These are phyloP conservation scores for Suillus weaverae DNA, from an alignment of 768 basidiomycete species.

Conservation along the genomic window DNA sequence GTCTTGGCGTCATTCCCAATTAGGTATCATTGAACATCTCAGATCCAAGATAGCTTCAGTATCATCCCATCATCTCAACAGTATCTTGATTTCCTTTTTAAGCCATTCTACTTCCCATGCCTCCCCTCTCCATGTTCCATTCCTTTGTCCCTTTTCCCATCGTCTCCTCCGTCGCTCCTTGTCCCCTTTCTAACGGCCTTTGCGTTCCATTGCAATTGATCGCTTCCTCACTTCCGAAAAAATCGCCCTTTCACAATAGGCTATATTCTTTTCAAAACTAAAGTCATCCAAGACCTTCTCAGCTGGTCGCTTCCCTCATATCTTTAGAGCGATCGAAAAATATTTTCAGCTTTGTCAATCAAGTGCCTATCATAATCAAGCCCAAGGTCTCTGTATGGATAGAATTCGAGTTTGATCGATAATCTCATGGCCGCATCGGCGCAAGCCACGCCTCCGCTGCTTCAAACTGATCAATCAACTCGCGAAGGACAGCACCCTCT, in stretches of 20 bases:
- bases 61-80: conserved; percentile 2
- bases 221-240: conserved; percentile 10
- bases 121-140: conserved; percentile 5
- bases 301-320: not conserved
- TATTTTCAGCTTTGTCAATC: conserved; percentile 4
- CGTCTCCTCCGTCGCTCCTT: conserved; percentile 17
- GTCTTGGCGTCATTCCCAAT: conserved; percentile 5
- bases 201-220: conserved; percentile 1
- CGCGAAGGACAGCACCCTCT: conserved; percentile 76
- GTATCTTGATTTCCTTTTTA: conserved; percentile 7
- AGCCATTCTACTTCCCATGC: conserved; percentile 11
- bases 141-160: conserved; percentile 21
- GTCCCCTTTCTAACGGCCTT: conserved; percentile 9
- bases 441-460: conserved; percentile 91
- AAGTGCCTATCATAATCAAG: not conserved
- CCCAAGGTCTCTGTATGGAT: conserved; percentile 9
- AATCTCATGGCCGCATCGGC: conserved; percentile 79
- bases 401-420: too few species aligned
- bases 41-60: not conserved
- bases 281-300: not conserved
- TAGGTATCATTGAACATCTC: conserved; percentile 6
- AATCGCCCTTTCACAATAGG: conserved; percentile 5
- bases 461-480: conserved; percentile 95
- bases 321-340: conserved; percentile 6
- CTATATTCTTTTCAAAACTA: conserved; percentile 2